Base-by-base conservation (phyloP, 1,284 basidiomycete genomes). In the Malassezia psittaci region DNA sequence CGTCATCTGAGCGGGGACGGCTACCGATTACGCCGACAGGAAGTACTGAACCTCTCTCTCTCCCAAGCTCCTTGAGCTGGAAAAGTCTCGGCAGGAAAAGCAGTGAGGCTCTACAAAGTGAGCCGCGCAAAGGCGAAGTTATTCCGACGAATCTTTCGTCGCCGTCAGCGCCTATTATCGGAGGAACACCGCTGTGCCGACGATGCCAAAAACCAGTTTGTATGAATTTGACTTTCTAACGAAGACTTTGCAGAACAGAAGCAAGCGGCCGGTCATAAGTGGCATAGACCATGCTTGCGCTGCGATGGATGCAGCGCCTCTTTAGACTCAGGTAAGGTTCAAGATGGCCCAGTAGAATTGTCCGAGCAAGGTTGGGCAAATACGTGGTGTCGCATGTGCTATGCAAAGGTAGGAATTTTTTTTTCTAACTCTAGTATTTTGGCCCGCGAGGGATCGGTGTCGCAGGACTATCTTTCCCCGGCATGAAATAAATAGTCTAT, bases 231-330 rank as follows among this genome's bases (percentile, higher is more conserved):
- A 13, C 41, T 7, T 16, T 16, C 19, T 50, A 15, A 35, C 19
- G n/a, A 36, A 66, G 64, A 74, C 52, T 74, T 74, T 60, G 71
- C 71, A 16, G 71, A 74, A 45, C 69, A 74, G 48, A 64, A 62
- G 36, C 62, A 63, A 10, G 71, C 68, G 2, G 66, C 68, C 2
- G 67, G 66, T 0, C 49, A 69, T 2, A 66, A 64, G 42, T 74
- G 72, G 72, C 72, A 74, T 49, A 51, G 70, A 15, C 64, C 51
- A 2, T 74, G 72, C 52, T 49, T 74, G 37, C 49, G 69, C 1
- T 74, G 72, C 60, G 72, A 74, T 41, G 68, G 64, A 0, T 74
- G 72, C 55, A 54, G 50, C 10, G 64, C 69, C 2, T 67, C 66
- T 13, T 48, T 74, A 12, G 69, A 73, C 18, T 54, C 63, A 2